Evolutionary conservation across 805 yeast genomes (phyloP).

Genomic region (Candida suzukii): DNA sequence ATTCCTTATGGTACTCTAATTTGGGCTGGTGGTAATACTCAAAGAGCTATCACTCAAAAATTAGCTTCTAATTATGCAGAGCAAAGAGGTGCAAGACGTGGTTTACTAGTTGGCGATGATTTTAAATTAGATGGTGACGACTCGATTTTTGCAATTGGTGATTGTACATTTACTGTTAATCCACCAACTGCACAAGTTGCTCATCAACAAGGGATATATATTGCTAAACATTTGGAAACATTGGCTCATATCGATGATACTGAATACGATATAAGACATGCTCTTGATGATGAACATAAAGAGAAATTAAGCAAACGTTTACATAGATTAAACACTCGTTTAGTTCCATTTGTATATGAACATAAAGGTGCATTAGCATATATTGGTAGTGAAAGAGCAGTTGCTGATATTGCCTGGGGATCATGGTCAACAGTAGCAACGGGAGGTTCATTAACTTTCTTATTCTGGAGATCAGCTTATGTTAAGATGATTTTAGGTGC

Average conservation of each 20-base stretch:
- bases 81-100: slow-evolving; percentile 82
- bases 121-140: slow-evolving; percentile 77
- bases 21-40: slow-evolving; percentile 96
- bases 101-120: slow-evolving; percentile 75
- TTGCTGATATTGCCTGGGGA: slow-evolving; percentile 80
- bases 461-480: slow-evolving; percentile 93
- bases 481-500: slow-evolving; percentile 85
- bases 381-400: slow-evolving; percentile 87
- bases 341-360: slow-evolving; percentile 62
- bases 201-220: slow-evolving; percentile 81
- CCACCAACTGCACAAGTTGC: slow-evolving; percentile 98
- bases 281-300: slow-evolving; percentile 33
- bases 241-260: slow-evolving; percentile 53
- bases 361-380: slow-evolving; percentile 92
- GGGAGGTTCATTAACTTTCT: slow-evolving; percentile 79
- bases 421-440: slow-evolving; percentile 72
- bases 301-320: slow-evolving; percentile 41
- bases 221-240: slow-evolving; percentile 64
- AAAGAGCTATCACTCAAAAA: slow-evolving; percentile 64
- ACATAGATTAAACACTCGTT: slow-evolving; percentile 30
- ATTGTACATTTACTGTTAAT: slow-evolving; percentile 82
- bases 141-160: slow-evolving; percentile 80
- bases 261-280: slow-evolving; percentile 37
- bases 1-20: slow-evolving; percentile 87
- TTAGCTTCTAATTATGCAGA: slow-evolving; percentile 62